These are phyloP conservation scores for Gymnopilus dilepis DNA, from an alignment of 768 basidiomycete genomes.

Conservation along the genomic window DNA sequence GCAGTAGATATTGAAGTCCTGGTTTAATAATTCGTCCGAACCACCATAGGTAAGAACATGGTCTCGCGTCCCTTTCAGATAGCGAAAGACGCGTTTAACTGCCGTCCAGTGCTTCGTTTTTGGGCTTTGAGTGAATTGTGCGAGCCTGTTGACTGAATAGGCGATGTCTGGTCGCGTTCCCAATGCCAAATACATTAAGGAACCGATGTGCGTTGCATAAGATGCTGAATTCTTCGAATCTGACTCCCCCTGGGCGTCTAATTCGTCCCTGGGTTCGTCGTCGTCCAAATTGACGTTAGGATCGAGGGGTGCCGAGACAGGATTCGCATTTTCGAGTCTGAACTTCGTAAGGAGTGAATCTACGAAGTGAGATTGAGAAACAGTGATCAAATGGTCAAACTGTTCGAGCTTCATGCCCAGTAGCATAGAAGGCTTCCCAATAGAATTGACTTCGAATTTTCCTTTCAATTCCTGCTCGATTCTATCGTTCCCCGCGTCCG, in stretches of 20 bases:
- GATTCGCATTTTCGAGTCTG: slow-evolving; percentile 27
- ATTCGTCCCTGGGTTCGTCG: not conserved
- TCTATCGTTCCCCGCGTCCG: slow-evolving; percentile 16
- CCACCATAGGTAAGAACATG: slow-evolving; percentile 13
- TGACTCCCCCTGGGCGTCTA: slow-evolving; percentile 1
- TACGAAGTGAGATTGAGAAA: slow-evolving; percentile 37
- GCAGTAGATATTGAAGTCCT: slow-evolving; percentile 13
- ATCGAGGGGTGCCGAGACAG: slow-evolving; percentile 30
- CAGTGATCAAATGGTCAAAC: slow-evolving; percentile 26
- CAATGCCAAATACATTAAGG: slow-evolving; percentile 28
- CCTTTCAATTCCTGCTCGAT: slow-evolving; percentile 28
- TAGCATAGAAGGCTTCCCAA: slow-evolving; percentile 32
- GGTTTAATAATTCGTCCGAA: not conserved
- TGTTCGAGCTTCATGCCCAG: slow-evolving; percentile 38
- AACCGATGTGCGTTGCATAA: not conserved
- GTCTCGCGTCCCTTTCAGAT: slow-evolving; percentile 36
- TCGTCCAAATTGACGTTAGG: slow-evolving; percentile 26
- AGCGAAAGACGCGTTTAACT: slow-evolving; percentile 44
- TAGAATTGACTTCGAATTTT: slow-evolving; percentile 34
- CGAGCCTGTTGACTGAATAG: slow-evolving; percentile 36
- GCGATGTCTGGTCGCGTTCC: slow-evolving; percentile 45
- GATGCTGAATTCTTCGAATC: slow-evolving; percentile 25
- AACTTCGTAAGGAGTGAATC: slow-evolving; percentile 30
- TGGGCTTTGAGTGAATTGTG: slow-evolving; percentile 40
- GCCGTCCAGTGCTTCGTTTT: slow-evolving; percentile 40